Percentiles rank a stretch among this genome's conserved stretches.
These are phyloP conservation scores for Phaeosphaeria sp. DNA, from an alignment of 2,329 filamentous ascomycete genomes.

Conservation along the genomic window DNA sequence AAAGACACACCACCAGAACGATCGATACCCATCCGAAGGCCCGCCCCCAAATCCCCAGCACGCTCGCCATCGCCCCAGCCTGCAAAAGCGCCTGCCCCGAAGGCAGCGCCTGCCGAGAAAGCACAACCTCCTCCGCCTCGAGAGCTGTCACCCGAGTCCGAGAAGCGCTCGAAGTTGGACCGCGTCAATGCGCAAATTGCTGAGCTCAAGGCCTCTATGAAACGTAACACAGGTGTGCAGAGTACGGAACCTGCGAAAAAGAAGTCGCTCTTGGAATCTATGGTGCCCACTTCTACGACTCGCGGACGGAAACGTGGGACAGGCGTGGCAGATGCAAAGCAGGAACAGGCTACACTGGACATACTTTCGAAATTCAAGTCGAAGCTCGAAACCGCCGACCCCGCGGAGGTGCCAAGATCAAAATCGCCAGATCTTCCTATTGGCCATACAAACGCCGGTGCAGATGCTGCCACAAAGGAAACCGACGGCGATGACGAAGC, in stretches of 20 bases:
- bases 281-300: slow-evolving; percentile 76
- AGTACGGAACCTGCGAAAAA: slow-evolving; percentile 51
- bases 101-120: slow-evolving; percentile 23
- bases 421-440: slow-evolving; percentile 22
- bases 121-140: slow-evolving; percentile 35
- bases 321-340: slow-evolving; percentile 57
- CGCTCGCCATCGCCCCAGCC: slow-evolving; percentile 32
- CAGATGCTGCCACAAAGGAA: slow-evolving; percentile 4
- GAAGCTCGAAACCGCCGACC: slow-evolving; percentile 64
- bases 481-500: slow-evolving; percentile 49
- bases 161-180: slow-evolving; percentile 61
- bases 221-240: slow-evolving; percentile 59
- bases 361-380: slow-evolving; percentile 81
- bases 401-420: slow-evolving; percentile 48
- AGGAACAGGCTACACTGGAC: slow-evolving; percentile 65
- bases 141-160: slow-evolving; percentile 50
- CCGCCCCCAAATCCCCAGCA: slow-evolving; percentile 30
- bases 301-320: slow-evolving; percentile 73
- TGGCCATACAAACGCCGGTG: slow-evolving; percentile 21
- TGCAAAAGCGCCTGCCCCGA: slow-evolving; percentile 14
- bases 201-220: slow-evolving; percentile 82
- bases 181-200: slow-evolving; percentile 81
- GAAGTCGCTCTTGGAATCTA: slow-evolving; percentile 71
- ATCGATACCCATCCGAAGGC: slow-evolving; percentile 44
- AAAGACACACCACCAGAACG: slow-evolving; percentile 23